Evolutionary conservation across 176 grass and related monocot genomes (phyloP).

Genomic region (Olyra latifolia): DNA sequence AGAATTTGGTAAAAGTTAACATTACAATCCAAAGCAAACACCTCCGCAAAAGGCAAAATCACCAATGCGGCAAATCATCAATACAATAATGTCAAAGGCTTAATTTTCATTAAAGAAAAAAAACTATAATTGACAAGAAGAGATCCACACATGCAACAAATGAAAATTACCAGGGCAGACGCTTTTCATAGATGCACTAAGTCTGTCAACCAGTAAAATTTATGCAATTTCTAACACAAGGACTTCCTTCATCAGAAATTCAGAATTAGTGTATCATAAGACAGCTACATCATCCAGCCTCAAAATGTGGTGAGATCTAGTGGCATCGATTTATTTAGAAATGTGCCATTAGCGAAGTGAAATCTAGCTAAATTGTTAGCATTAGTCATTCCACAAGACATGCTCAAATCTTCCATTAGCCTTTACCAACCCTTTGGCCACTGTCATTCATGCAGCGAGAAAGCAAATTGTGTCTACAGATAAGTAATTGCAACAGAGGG

Average conservation of each 20-base stretch:
- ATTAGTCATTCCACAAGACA: background rate
- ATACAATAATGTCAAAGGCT: background rate
- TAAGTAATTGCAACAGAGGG: background rate
- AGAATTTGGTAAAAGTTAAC: background rate
- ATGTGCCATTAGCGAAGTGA: background rate
- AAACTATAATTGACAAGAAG: background rate
- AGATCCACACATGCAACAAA: background rate
- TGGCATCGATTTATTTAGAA: background rate
- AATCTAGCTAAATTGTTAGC: background rate
- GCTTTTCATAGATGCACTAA: background rate
- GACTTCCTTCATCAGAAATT: background rate
- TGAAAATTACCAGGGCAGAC: background rate
- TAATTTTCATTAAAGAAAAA: background rate
- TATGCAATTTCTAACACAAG: background rate
- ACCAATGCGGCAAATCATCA: background rate
- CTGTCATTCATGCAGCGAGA: background rate
- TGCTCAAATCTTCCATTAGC: background rate
- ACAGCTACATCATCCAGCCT: background rate
- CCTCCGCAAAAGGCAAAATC: background rate
- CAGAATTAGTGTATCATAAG: background rate
- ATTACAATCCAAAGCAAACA: background rate
- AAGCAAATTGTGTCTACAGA: background rate
- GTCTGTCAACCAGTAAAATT: too few species aligned
- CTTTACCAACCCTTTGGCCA: background rate
- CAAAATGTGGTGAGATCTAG: background rate